Evolutionary conservation across 2,329 filamentous ascomycete genomes (phyloP), one percentile per base, ranked within the genome.

Genomic region (Aspergillus sergii): DNA sequence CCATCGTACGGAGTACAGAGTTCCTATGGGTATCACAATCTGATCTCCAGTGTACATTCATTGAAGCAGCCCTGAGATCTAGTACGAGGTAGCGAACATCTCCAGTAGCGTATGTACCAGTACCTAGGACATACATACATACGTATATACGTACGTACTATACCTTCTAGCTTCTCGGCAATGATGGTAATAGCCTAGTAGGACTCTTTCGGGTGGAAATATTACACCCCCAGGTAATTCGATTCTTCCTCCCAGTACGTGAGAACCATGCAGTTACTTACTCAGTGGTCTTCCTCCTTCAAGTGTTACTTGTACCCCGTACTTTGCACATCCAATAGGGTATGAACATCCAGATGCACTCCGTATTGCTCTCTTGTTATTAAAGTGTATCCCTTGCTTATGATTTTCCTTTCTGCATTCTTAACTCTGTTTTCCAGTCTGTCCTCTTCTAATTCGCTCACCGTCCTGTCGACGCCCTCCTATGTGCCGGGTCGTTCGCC

Each of bases 301-400:
- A 16, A 28, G 23, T 14, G n/a, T 16, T n/a, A 41, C 19, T 41
- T 41, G 16, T 53, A 10, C 26, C 26, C 26, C 26, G 26, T 28
- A 28, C 26, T 28, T 9, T 32, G 50, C 26, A 34, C 39, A 41
- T 41, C 39, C 39, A 41, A 41, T 41, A 19, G n/a, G 39, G 39
- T 4, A 12, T 53, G 50, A 53, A 30, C 30, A 28, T 53, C 34
- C 39, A 16, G 39, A 55, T 55, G 34, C 51, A 39, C 51, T 36
- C 34, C 34, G 32, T 55, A 39, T 36, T 39, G 34, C 51, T 39
- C 28, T 51, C 26, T 51, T 16, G 30, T 28, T 23, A 36, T 39
- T 55, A 55, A 36, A 26, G 51, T 55, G 34, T 55, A 55, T 55
- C 51, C 51, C 51, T 55, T 55, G 34, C 32, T 55, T 55, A 28